Base-by-base conservation (phyloP, 306 rosid genomes). In the Malus orientalis region DNA sequence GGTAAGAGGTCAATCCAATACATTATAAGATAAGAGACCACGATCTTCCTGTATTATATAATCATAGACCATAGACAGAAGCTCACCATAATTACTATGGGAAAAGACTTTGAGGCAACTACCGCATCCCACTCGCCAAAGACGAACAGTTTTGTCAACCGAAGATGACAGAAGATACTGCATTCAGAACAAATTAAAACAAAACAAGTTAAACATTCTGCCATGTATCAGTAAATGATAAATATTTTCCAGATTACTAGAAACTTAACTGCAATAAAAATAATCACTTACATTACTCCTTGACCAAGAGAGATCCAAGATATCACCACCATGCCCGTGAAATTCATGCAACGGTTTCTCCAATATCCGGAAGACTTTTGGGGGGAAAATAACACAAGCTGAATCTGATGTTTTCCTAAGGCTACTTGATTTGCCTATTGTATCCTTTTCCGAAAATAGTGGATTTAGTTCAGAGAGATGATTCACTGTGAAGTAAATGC, bases 251-350 rank as follows among this genome's bases (percentile, higher is more conserved):
- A 45, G 61, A 44, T 12, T 76, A 69, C 71, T 53, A 27, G 79
- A 75, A 79, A 40, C 18, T 68, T 2, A 55, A 71, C 25, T 25
- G 45, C 79, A 81, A 67, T 25, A 40, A 49, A 66, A 53, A 70
- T 63, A 71, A 83, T 65, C 69, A 91, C 99, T 88, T 86, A 92
- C 99, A 87, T 93, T 91, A 80, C 85, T 88, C 74, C 81, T 86
- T 61, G 99, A 96, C 99, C 99, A 96, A 19, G 97, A 96, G 74
- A 96, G 88, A 79, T 91, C 98, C 89, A 91, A 84, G 72, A 96
- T 81, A 27, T 92, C 96, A 27, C 85, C 93, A 33, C 67, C 40
- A 78, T 96, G 99, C n/a, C 99, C 99, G 22, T 65, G 86, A 78
- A 92, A 96, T 82, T 92, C 96, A 5, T 81, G 96, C 88, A 93